Base-by-base conservation (phyloP, 345 rosid genomes). In the Jatropha curcas region DNA sequence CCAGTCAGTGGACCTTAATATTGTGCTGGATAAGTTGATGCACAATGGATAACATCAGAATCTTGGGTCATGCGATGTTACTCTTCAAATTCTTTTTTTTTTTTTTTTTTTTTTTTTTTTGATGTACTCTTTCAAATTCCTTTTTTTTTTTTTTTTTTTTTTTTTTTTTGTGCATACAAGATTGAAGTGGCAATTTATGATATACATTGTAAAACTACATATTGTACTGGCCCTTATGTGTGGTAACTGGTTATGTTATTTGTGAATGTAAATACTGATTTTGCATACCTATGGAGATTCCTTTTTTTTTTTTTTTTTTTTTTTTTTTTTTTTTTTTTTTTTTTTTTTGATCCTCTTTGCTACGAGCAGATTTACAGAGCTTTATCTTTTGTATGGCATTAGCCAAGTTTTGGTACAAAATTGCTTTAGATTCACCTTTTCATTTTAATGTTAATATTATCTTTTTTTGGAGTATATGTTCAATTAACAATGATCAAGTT, bases 1-100 rank as follows among this genome's bases (percentile, higher is more conserved):
- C 51, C 84, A 88, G 80, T 57, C 86, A 16, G 83, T 70, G 43
- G 87, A 88, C 77, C 78, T 83, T 31, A 88, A 88, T 69, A 53
- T 57, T 39, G 83, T 88, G 34, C 81, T 88, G 67, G 92, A 88
- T 76, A 82, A 79, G 74, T 50, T 88, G 75, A 86, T 79, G 84
- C 83, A 80, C 69, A 71, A 41, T 39, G 71, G 70, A 31, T 74
- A 81, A 41, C n/a, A 30, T 12, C 69, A 43, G 37, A 77, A 34
- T 4, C 28, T 45, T 39, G 67, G 67, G 31, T 57, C 28, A 24
- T 57, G 20, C 30, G 17, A 13, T 39, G 70, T 10, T 2, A 9
- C 45, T 41, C 20, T 60, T 71, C 24, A 43, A 8, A 65, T 67
- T 71, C 51, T 69, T 19, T 28, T n/a, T n/a, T n/a, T n/a, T n/a